Percentiles rank a stretch among this genome's conserved stretches.
These are phyloP conservation scores for Exophiala dermatitidis DNA, from an alignment of 2,329 filamentous ascomycete species.

Conservation along the genomic window DNA sequence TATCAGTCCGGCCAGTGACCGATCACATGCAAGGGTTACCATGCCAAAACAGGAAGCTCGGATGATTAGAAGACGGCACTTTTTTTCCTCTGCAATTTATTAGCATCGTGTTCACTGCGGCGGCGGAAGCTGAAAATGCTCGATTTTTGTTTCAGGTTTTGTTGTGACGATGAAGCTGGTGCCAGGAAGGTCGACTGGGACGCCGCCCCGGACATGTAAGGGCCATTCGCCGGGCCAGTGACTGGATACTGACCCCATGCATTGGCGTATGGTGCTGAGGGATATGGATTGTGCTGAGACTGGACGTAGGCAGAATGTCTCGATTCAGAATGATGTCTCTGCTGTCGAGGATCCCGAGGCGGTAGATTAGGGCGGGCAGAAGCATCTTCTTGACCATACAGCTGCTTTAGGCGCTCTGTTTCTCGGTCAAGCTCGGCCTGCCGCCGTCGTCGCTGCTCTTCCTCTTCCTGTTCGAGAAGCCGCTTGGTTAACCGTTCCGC, in stretches of 20 bases:
- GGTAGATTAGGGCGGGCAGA: conserved; percentile 18
- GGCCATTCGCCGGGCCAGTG: conserved; percentile 11
- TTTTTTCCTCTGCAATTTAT: conserved; percentile 39
- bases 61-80: conserved; percentile 40
- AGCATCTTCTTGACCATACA: conserved; percentile 42
- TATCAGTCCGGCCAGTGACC: conserved; percentile 9
- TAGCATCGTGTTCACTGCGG: conserved; percentile 31
- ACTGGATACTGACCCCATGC: conserved; percentile 7
- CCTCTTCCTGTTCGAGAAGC: conserved; percentile 48
- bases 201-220: conserved; percentile 28
- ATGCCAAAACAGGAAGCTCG: conserved; percentile 17
- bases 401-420: conserved; percentile 60
- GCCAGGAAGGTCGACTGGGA: conserved; percentile 23
- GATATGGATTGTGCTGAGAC: conserved; percentile 11
- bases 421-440: conserved; percentile 63
- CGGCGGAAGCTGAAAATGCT: conserved; percentile 41
- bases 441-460: conserved; percentile 42
- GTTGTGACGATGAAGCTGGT: conserved; percentile 9
- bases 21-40: conserved; percentile 3
- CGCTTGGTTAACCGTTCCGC: conserved; percentile 48
- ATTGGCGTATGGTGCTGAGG: conserved; percentile 3
- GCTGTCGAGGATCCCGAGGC: conserved; percentile 20
- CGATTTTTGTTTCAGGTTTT: conserved; percentile 34
- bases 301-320: conserved; percentile 15
- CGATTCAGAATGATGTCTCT: conserved; percentile 20